phyloP scores from a whole-genome alignment of 2,329 filamentous ascomycete genomes.

The Tolypocladium guangdongense region DNA sequence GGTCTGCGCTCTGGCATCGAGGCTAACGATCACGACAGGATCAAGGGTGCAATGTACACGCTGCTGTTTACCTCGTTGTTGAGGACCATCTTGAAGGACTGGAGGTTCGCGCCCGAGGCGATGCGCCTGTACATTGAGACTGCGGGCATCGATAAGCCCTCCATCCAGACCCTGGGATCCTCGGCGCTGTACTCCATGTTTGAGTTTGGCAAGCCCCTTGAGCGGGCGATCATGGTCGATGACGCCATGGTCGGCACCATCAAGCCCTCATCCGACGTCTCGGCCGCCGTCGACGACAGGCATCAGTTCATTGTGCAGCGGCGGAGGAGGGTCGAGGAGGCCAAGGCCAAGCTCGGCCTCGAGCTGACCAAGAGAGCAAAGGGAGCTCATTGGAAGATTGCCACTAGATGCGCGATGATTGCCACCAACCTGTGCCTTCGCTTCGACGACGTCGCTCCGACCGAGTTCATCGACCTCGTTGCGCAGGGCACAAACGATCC shows the following conservation, averaged over 20 bases:
- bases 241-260: constrained; percentile 60
- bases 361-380: constrained; percentile 71
- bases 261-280: constrained; percentile 55
- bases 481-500: constrained; percentile 76
- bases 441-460: constrained; percentile 78
- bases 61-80: constrained; percentile 79
- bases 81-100: constrained; percentile 81
- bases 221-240: constrained; percentile 76
- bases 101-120: constrained; percentile 86
- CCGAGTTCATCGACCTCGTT: constrained; percentile 73
- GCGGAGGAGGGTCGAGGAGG: constrained; percentile 65
- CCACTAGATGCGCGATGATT: constrained; percentile 78
- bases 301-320: constrained; percentile 66
- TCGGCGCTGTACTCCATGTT: constrained; percentile 76
- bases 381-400: constrained; percentile 92
- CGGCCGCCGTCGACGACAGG: constrained; percentile 43
- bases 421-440: constrained; percentile 82
- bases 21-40: constrained; percentile 73
- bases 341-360: constrained; percentile 69
- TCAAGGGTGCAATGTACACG: constrained; percentile 91
- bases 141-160: constrained; percentile 82
- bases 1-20: constrained; percentile 70
- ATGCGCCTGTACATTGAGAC: constrained; percentile 86
- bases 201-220: constrained; percentile 82
- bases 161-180: constrained; percentile 79